Evolutionary conservation across 768 basidiomycete species (phyloP), one percentile per base, ranked within the genome.

Genomic region (Filobasidium wieringae): DNA sequence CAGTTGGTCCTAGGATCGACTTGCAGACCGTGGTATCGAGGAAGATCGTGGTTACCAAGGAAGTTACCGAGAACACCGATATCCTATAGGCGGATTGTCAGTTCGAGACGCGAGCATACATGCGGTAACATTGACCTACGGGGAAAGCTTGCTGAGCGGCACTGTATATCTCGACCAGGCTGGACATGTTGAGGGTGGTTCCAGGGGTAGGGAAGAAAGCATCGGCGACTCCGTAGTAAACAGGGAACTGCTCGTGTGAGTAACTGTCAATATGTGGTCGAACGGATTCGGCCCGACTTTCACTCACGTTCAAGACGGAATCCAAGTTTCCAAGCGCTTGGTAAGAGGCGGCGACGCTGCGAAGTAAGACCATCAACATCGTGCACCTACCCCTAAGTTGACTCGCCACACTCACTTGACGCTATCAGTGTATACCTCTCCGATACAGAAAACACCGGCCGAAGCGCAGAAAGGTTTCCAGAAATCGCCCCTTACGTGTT

Each of bases 371-470:
- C 15, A 33, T 52, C 27, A 27, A 19, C 3, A 26, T 2, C 14
- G 14, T 27, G 15, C 5, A 27, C 41, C 24, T 14, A 26, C 14
- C 43, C 11, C n/a, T 6, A 47, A 14, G 19, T 43, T 24, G 7
- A 19, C 47, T 31, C 19, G 17, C 1, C n/a, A 7, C 41, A 53
- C 57, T 33, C 27, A 67, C 53, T 39, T 53, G 19, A 85, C 76
- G 40, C 83, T 78, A 27, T 70, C 66, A n/a, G 78, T 81, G 57
- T 82, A 82, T 31, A 89, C 86, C 75, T 90, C 88, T 43, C 88
- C 88, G 57, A 88, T 86, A 66, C 87, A 90, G 75, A 87, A 92
- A 15, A 88, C 84, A 7, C 84, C 86, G 0, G 86, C 85, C 15
- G 81, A 81, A 32, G 71, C 76, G 64, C 83, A 86, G 69, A 92